Evolutionary conservation across 352 stramenopile species (phyloP), one percentile per base, ranked within the genome.

Genomic region (Phytophthora pini): DNA sequence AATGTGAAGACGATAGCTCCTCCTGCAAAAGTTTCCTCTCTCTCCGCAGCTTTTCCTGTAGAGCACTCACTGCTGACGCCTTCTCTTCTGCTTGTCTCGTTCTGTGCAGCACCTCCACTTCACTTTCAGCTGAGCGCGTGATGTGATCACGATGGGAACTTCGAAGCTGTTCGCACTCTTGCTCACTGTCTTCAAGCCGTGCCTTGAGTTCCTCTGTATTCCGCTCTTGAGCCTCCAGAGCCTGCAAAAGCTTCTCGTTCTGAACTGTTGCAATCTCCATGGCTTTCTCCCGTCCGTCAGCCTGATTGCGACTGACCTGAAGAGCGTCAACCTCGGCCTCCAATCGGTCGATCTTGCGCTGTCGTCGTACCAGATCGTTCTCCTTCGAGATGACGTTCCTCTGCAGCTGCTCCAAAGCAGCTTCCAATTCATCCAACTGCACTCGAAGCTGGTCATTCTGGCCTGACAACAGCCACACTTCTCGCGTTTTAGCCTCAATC

Each of bases 261-360:
- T 94, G 86, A 5, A 74, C 83, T 10, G 82, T 88, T 4, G 82
- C 84, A 24, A 94, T 89, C 56, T 91, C 82, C 56, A 94, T 88
- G 3, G 86, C 84, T 2, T 79, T 77, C 49, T 94, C 84, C 1
- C 79, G 77, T 1, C 84, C 86, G 61, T 89, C 66, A 0, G 76
- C 70, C 52, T 90, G 80, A 40, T 81, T 84, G 4, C 59, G 63
- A 51, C 63, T 76, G 13, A 79, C 75, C 32, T 91, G 70, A 3
- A 91, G 55, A n/a, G 72, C 62, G 3, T 89, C 80, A 29, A 91
- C 65, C 41, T 92, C 76, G 1, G 68, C 56, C 44, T 90, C 72
- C 0, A 94, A 72, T 9, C 76, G 76, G 31, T 89, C 79, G 20
- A 92, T 82, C 15, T 71, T 73, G 3, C 81, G 79, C 17, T 92